phyloP scores from a whole-genome alignment of 495 filamentous ascomycete species.

The Cercophora newfieldiana region DNA sequence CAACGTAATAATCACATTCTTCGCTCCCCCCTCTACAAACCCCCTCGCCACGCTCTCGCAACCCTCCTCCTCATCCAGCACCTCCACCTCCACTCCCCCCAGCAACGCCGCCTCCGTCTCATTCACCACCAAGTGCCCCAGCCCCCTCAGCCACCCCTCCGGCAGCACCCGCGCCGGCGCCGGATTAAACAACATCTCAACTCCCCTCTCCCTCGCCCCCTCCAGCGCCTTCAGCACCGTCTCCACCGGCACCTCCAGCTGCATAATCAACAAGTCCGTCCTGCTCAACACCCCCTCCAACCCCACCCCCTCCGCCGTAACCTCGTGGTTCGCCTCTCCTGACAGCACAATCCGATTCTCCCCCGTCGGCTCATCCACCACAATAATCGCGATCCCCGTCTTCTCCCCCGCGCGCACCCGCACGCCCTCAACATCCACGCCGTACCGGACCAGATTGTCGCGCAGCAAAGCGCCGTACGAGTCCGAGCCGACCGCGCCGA shows the following conservation, averaged over 20 bases:
- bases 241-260: conserved; percentile 79
- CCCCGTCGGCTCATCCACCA: conserved; percentile 74
- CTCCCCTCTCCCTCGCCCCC: conserved; percentile 48
- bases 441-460: conserved; percentile 54
- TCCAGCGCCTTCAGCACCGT: conserved; percentile 68
- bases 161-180: conserved; percentile 74
- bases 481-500: conserved; percentile 79
- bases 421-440: conserved; percentile 63
- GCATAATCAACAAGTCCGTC: conserved; percentile 75
- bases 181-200: conserved; percentile 77
- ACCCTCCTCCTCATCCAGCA: conserved; percentile 48
- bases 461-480: conserved; percentile 57
- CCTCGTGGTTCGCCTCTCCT: conserved; percentile 73
- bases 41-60: conserved; percentile 48
- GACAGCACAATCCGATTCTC: conserved; percentile 86
- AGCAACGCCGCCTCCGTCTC: conserved; percentile 85
- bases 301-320: conserved; percentile 16
- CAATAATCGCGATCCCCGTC: conserved; percentile 80
- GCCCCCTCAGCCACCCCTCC: conserved; percentile 59
- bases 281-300: conserved; percentile 12
- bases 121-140: conserved; percentile 85
- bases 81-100: conserved; percentile 50
- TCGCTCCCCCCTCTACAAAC: conserved; percentile 68
- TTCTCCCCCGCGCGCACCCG: conserved; percentile 48
- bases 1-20: conserved; percentile 78